These are phyloP conservation scores for Oenanthe javanica DNA, from an alignment of 140 eudicot genomes.

Conservation along the genomic window DNA sequence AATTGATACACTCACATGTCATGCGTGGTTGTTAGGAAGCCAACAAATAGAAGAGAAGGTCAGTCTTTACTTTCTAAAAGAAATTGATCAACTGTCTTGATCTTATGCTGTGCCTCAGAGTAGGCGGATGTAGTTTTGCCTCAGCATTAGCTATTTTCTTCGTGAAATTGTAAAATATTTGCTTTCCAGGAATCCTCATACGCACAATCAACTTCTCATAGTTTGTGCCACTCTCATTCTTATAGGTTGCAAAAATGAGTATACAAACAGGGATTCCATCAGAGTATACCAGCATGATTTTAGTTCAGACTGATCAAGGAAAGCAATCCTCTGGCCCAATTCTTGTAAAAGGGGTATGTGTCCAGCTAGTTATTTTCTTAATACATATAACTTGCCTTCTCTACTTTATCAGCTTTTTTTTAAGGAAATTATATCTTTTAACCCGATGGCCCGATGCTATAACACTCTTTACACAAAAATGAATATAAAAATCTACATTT, in stretches of 20 bases:
- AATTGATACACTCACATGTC: constrained; percentile 55
- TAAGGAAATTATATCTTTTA: neutral
- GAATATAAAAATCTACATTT: neutral
- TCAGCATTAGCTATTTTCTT: neutral
- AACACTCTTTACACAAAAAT: neutral
- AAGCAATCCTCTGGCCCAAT: constrained; percentile 34
- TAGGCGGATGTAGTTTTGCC: neutral
- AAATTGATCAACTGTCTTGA: neutral
- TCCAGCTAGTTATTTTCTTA: neutral
- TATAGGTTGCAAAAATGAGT: constrained; percentile 68
- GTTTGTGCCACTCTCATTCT: neutral
- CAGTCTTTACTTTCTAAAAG: constrained; percentile 2
- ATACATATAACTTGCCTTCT: neutral
- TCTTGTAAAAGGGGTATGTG: constrained; percentile 46
- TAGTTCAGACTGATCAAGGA: constrained; percentile 39
- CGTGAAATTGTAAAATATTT: neutral
- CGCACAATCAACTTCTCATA: constrained; percentile 9
- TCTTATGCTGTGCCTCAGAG: neutral
- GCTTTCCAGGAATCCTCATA: neutral
- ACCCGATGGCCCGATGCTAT: neutral
- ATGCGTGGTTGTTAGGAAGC: constrained; percentile 68
- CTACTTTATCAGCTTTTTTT: neutral
- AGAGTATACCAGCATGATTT: constrained; percentile 59
- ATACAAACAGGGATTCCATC: constrained; percentile 61
- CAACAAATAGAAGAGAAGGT: constrained; percentile 69